Conservation (phyloP, 2,329 filamentous ascomycete genomes). For the Botrytis sinoallii region DNA sequence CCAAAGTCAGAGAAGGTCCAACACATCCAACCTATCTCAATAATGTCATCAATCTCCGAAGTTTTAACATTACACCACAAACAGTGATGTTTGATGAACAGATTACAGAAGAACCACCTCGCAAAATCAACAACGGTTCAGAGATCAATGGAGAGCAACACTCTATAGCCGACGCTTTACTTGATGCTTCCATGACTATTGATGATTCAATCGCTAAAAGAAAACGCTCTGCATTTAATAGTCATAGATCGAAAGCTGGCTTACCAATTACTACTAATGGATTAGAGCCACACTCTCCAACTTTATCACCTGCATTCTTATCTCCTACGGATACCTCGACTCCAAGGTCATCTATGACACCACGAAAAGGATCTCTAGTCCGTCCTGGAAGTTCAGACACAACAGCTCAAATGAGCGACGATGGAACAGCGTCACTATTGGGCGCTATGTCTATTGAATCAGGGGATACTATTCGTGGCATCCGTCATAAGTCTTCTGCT, state of each 20-base stretch:
- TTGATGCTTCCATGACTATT: constrained; percentile 88
- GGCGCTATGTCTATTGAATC: constrained; percentile 35
- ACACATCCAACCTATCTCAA: constrained; percentile 50
- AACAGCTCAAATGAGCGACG: constrained; percentile 32
- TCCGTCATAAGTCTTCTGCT: constrained; percentile 59
- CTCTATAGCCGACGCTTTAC: constrained; percentile 84
- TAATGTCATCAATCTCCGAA: constrained; percentile 70
- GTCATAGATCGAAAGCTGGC: constrained; percentile 46
- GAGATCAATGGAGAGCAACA: constrained; percentile 46
- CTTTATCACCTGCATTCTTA: constrained; percentile 26
- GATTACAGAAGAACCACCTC: constrained; percentile 46
- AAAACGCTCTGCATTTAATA: constrained; percentile 51
- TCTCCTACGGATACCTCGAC: constrained; percentile 29
- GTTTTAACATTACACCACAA: constrained; percentile 74
- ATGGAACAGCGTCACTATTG: constrained; percentile 34
- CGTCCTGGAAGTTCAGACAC: constrained; percentile 20
- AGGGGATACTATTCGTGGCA: constrained; percentile 41
- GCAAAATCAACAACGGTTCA: constrained; percentile 39
- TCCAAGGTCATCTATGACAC: constrained; percentile 19
- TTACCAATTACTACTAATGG: constrained; percentile 24
- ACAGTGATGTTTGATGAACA: constrained; percentile 89
- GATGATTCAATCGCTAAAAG: constrained; percentile 61
- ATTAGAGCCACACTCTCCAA: constrained; percentile 25
- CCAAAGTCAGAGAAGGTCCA: constrained; percentile 46
- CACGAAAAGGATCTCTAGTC: constrained; percentile 25